These are phyloP conservation scores for Phytophthora kernoviae DNA, from an alignment of 352 stramenopile species.

Conservation along the genomic window DNA sequence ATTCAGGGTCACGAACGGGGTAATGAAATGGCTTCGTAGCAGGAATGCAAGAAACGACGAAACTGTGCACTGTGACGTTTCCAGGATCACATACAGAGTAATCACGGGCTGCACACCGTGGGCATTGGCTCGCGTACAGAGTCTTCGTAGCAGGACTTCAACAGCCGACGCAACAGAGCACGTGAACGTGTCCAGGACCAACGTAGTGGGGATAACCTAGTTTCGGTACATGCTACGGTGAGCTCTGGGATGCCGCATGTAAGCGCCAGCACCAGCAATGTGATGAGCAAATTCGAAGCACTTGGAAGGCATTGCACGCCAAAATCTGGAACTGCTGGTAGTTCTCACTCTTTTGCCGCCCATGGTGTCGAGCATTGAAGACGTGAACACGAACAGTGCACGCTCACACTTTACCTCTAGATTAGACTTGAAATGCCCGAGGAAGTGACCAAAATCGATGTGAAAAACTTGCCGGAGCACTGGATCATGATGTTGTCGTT, in stretches of 20 bases:
- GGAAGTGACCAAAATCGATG: constrained; percentile 97
- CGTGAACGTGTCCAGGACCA: no score
- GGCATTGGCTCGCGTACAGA: no score
- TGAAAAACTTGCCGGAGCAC: constrained; percentile 94
- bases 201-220: no score
- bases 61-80: no score
- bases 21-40: no score
- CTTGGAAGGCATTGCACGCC: constrained; percentile 69
- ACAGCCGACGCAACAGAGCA: no score
- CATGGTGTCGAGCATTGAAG: constrained; percentile 87
- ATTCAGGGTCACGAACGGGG: no score
- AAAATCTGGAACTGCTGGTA: constrained; percentile 79
- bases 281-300: constrained; percentile 87
- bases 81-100: no score
- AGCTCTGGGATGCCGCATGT: constrained; percentile 86
- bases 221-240: no score
- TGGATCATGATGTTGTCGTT: constrained; percentile 97
- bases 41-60: no score
- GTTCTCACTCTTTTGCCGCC: constrained; percentile 77
- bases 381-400: constrained; percentile 93
- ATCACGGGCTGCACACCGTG: no score
- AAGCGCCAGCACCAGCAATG: constrained; percentile 77
- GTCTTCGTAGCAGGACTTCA: no score
- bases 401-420: constrained; percentile 91
- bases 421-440: constrained; percentile 96